Conservation (phyloP, 192 early-diverging fungal genomes). For the Coemansia asiatica region DNA sequence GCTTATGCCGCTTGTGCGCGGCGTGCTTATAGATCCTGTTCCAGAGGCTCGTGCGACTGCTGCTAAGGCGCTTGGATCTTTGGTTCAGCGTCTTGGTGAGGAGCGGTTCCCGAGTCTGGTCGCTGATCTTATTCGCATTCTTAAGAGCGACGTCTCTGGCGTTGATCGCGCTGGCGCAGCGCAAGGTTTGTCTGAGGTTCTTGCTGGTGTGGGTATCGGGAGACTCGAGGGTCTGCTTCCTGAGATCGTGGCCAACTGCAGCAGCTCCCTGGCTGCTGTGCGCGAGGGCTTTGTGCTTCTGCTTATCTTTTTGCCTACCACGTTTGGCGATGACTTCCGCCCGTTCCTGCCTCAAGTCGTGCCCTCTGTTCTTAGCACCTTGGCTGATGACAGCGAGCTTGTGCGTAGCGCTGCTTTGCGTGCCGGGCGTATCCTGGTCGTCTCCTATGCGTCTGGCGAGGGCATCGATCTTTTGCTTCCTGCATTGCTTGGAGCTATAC, state of each 20-base stretch:
- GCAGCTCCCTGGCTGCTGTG: slow-evolving; percentile 70
- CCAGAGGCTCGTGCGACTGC: slow-evolving; percentile 93
- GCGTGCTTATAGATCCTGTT: slow-evolving; percentile 92
- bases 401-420: slow-evolving; percentile 91
- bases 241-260: slow-evolving; percentile 80
- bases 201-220: slow-evolving; percentile 83
- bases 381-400: slow-evolving; percentile 94
- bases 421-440: slow-evolving; percentile 91
- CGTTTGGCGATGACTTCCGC: slow-evolving; percentile 89
- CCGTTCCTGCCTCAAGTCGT: slow-evolving; percentile 86
- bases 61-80: slow-evolving; percentile 87
- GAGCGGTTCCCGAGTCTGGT: slow-evolving; percentile 90
- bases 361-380: slow-evolving; percentile 82
- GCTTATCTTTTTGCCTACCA: slow-evolving; percentile 93
- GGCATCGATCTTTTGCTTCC: slow-evolving; percentile 89
- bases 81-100: slow-evolving; percentile 92
- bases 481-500: slow-evolving; percentile 84
- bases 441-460: slow-evolving; percentile 77
- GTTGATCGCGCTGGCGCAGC: slow-evolving; percentile 96
- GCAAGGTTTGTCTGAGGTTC: slow-evolving; percentile 92
- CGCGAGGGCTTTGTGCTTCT: slow-evolving; percentile 97
- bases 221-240: slow-evolving; percentile 87
- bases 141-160: slow-evolving; percentile 85
- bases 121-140: slow-evolving; percentile 77
- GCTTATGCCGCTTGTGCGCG: slow-evolving; percentile 85